Conservation (phyloP, 148 eudicot species). For the Chenopodium berlandieri region DNA sequence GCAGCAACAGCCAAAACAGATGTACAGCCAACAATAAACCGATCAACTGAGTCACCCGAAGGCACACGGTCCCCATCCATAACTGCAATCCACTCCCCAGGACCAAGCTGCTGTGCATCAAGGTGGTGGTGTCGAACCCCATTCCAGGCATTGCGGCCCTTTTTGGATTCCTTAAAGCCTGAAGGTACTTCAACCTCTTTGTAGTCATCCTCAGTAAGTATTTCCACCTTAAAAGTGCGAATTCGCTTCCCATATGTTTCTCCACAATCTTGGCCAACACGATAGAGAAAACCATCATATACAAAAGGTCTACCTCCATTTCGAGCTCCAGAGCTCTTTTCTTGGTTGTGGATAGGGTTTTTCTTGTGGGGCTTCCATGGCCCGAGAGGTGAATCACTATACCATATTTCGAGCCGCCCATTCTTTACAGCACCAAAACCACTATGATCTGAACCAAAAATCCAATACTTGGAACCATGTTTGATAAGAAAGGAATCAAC, state of each 20-base stretch:
- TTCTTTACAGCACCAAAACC: constrained; percentile 67
- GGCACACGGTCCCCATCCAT: constrained; percentile 92
- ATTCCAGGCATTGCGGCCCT: constrained; percentile 86
- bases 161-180: constrained; percentile 53
- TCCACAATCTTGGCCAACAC: constrained; percentile 89
- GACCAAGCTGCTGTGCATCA: constrained; percentile 68
- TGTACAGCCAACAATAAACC: constrained; percentile 57
- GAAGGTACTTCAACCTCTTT: constrained; percentile 72
- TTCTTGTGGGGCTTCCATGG: constrained; percentile 90
- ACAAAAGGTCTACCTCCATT: constrained; percentile 93
- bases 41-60: constrained; percentile 63
- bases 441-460: constrained; percentile 88
- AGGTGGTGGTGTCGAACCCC: constrained; percentile 89
- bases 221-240: constrained; percentile 63
- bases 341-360: constrained; percentile 66
- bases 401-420: constrained; percentile 91
- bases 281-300: constrained; percentile 65
- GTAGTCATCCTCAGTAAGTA: constrained; percentile 60
- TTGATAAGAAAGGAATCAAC: constrained; percentile 73
- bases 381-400: constrained; percentile 81
- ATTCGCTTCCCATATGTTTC: constrained; percentile 76
- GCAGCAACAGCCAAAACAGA: constrained; percentile 47
- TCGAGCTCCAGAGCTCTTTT: constrained; percentile 70
- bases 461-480: constrained; percentile 67
- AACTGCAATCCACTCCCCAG: constrained; percentile 79